A percentile compares a stretch with the other conserved stretches of the same genome.
These are phyloP conservation scores for Solanum megistacrolobum DNA, from an alignment of 257 asterid genomes.

Conservation along the genomic window DNA sequence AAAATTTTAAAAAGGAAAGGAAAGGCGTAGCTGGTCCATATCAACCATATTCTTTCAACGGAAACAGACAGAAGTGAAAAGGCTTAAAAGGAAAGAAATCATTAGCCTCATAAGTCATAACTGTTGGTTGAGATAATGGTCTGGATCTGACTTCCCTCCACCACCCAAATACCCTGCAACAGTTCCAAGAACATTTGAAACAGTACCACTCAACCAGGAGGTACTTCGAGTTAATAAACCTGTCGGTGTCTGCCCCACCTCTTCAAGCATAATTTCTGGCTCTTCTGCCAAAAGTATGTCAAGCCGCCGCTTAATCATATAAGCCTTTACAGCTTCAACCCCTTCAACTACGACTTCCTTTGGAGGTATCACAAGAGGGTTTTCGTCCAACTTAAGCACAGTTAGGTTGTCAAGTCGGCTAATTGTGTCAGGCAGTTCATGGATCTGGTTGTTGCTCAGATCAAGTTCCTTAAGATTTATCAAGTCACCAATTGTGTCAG, in stretches of 20 bases:
- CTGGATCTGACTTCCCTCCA: constrained; percentile 26
- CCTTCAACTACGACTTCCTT: constrained; percentile 60
- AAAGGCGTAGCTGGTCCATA: background rate
- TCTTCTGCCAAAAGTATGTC: constrained; percentile 53
- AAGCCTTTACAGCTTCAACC: constrained; percentile 53
- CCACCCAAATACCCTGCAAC: constrained; percentile 53
- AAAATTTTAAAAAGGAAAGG: background rate
- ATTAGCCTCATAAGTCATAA: constrained; percentile 20
- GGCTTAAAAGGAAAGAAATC: background rate
- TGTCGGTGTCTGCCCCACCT: constrained; percentile 19
- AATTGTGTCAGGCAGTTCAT: constrained; percentile 57
- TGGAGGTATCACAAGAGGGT: constrained; percentile 80
- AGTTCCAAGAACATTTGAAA: constrained; percentile 41
- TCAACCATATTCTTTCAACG: background rate
- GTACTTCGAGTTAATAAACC: constrained; percentile 55
- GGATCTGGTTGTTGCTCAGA: constrained; percentile 92
- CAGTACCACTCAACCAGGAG: constrained; percentile 52
- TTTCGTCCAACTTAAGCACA: constrained; percentile 59
- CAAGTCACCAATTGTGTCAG: constrained; percentile 64
- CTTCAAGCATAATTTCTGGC: constrained; percentile 21
- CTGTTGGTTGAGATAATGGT: constrained; percentile 57
- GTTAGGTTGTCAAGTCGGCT: constrained; percentile 47
- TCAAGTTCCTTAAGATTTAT: constrained; percentile 69
- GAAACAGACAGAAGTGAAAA: background rate
- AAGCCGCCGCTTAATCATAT: constrained; percentile 50